Percentiles rank a stretch among this genome's conserved stretches.
Conservation (phyloP, 306 rosid genomes). For the Quercus cerris region DNA sequence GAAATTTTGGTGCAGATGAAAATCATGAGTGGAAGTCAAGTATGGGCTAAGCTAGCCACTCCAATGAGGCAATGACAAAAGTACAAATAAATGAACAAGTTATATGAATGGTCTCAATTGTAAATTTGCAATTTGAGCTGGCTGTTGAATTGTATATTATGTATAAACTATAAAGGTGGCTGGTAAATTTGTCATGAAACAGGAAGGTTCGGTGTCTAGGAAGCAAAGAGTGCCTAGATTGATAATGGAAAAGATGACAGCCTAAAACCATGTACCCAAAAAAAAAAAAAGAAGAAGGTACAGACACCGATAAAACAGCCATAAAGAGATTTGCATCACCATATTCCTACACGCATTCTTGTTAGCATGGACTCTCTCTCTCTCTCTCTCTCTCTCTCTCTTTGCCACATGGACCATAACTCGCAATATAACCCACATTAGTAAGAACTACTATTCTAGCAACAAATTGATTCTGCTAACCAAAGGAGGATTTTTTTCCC, state of each 20-base stretch:
- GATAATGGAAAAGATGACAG: background rate
- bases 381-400: background rate
- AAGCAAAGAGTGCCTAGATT: background rate
- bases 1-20: background rate
- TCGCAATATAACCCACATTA: background rate
- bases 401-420: background rate
- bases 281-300: background rate
- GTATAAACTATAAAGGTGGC: background rate
- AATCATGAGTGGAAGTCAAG: background rate
- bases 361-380: background rate
- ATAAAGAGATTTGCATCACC: background rate
- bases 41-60: background rate
- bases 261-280: background rate
- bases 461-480: background rate
- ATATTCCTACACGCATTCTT: background rate
- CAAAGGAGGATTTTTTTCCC: background rate
- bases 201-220: background rate
- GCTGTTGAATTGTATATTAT: background rate
- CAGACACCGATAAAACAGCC: background rate
- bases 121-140: background rate
- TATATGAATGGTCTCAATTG: background rate
- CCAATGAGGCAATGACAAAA: background rate
- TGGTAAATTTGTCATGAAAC: background rate
- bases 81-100: background rate
- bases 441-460: background rate